These are phyloP conservation scores for Sporothrix protearum DNA, from an alignment of 2,329 filamentous ascomycete genomes.

Conservation along the genomic window DNA sequence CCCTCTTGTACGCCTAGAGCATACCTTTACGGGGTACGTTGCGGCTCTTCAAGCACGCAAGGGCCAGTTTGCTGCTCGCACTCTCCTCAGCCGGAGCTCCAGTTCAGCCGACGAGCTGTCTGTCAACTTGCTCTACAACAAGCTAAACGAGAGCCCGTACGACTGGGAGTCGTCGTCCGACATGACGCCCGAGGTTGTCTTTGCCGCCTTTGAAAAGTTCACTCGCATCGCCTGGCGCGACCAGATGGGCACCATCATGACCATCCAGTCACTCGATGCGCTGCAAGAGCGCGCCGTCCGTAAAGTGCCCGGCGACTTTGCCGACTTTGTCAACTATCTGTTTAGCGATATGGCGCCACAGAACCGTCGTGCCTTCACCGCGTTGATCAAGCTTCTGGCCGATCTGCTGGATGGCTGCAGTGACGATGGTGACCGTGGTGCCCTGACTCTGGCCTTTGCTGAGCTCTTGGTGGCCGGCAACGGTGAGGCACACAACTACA, in stretches of 20 bases:
- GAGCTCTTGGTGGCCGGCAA: slow-evolving; percentile 73
- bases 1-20: slow-evolving; percentile 70
- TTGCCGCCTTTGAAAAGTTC: slow-evolving; percentile 92
- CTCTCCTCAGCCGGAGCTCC: slow-evolving; percentile 60
- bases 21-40: slow-evolving; percentile 79
- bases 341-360: slow-evolving; percentile 66
- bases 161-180: slow-evolving; percentile 72
- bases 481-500: slow-evolving; percentile 68
- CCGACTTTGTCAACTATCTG: slow-evolving; percentile 62
- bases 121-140: slow-evolving; percentile 88
- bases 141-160: slow-evolving; percentile 75
- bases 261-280: slow-evolving; percentile 64
- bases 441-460: slow-evolving; percentile 81
- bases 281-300: slow-evolving; percentile 68
- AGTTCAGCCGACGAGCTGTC: slow-evolving; percentile 68
- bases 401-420: slow-evolving; percentile 85
- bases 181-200: slow-evolving; percentile 75
- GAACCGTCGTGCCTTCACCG: slow-evolving; percentile 72
- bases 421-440: slow-evolving; percentile 86
- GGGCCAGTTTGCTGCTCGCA: slow-evolving; percentile 78
- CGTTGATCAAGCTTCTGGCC: slow-evolving; percentile 78
- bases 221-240: slow-evolving; percentile 82
- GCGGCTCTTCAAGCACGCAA: slow-evolving; percentile 79
- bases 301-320: slow-evolving; percentile 65
- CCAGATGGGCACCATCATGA: slow-evolving; percentile 80